These are phyloP conservation scores for Lactifluus hygrophoroides DNA, from an alignment of 768 basidiomycete genomes.

Conservation along the genomic window DNA sequence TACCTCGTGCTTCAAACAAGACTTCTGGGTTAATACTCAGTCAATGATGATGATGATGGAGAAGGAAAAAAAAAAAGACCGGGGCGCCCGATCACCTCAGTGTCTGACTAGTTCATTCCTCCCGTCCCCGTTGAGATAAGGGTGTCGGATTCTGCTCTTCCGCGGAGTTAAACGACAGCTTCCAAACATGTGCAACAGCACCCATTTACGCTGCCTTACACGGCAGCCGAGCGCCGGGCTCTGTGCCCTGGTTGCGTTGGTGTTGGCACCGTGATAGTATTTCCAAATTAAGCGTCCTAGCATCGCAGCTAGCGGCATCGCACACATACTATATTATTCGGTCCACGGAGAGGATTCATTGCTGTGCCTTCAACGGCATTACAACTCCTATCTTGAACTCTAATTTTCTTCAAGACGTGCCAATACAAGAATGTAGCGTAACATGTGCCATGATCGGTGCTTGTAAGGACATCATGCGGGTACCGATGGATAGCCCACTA, in stretches of 20 bases:
- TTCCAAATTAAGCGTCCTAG: background rate
- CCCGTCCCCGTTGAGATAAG: too few species aligned
- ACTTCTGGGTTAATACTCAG: background rate
- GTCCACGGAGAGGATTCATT: background rate
- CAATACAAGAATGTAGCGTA: background rate
- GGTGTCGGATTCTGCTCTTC: background rate
- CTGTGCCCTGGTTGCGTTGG: conserved; percentile 6
- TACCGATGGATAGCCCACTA: background rate
- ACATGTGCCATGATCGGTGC: background rate
- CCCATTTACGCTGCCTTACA: background rate
- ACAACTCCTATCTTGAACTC: conserved; percentile 1
- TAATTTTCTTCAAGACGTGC: background rate
- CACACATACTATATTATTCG: background rate
- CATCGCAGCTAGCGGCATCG: background rate
- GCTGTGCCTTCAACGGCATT: background rate
- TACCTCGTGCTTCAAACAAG: conserved; percentile 1
- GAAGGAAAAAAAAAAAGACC: background rate
- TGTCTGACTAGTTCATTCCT: background rate
- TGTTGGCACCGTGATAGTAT: background rate
- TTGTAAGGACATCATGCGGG: background rate
- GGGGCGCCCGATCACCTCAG: conserved; percentile 11
- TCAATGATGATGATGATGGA: too few species aligned
- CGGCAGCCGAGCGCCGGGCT: conserved; percentile 1
- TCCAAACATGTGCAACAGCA: background rate
- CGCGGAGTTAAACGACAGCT: conserved; percentile 6